phyloP scores from a whole-genome alignment of 2,329 filamentous ascomycete genomes.

The Cadophora malorum region DNA sequence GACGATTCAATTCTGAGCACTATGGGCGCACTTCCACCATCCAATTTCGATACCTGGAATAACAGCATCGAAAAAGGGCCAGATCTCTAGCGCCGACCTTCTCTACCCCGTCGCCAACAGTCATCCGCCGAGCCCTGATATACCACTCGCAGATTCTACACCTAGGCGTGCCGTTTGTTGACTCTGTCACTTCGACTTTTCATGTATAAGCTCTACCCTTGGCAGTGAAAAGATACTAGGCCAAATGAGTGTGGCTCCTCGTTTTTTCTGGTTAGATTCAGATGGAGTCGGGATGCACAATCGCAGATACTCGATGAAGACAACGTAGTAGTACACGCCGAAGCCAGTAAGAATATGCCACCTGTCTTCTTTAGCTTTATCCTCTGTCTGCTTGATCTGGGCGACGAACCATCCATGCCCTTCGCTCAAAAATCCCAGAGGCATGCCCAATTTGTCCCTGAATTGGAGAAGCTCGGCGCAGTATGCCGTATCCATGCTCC shows the following conservation, averaged over 20 bases:
- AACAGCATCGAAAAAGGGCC: constrained; percentile 4
- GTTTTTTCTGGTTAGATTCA: background rate
- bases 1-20: constrained; percentile 11
- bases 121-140: background rate
- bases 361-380: constrained; percentile 11
- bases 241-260: constrained; percentile 6
- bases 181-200: background rate
- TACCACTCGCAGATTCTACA: too few relatives aligned
- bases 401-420: constrained; percentile 26
- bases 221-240: background rate
- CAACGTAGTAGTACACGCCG: constrained; percentile 31
- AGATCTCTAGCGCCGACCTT: background rate
- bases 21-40: constrained; percentile 16
- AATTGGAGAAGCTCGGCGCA: constrained; percentile 21
- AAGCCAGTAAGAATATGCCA: constrained; percentile 29
- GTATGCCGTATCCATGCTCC: constrained; percentile 24
- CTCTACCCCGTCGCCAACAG: background rate
- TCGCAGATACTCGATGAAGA: constrained; percentile 29
- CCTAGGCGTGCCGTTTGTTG: background rate
- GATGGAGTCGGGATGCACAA: constrained; percentile 11
- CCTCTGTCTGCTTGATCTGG: background rate
- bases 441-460: constrained; percentile 28
- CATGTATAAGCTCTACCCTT: background rate
- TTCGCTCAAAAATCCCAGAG: constrained; percentile 28
- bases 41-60: constrained; percentile 4